Evolutionary conservation across 75 land plant species (phyloP).

Genomic region (Pinus taeda): DNA sequence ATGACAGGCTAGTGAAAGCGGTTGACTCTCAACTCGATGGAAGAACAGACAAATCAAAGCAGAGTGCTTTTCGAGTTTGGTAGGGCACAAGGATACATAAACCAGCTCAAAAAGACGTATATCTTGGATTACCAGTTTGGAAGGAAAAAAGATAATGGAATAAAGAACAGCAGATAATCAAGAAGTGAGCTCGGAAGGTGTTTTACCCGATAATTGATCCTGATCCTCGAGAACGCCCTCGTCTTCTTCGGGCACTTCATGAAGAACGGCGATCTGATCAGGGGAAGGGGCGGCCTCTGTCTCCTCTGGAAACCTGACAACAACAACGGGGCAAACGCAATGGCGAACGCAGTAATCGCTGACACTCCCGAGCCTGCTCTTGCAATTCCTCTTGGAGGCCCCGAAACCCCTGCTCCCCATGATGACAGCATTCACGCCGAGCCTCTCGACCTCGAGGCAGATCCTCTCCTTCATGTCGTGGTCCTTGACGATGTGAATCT

Average conservation of each 20-base stretch:
- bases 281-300: slow-evolving; percentile 19
- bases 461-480: slow-evolving; percentile 88
- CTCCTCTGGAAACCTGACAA: slow-evolving; percentile 68
- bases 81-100: too few relatives aligned
- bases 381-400: slow-evolving; percentile 37
- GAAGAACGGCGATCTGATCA: neutral
- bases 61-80: too few relatives aligned
- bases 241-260: neutral
- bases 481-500: slow-evolving; percentile 86
- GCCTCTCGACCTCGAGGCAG: slow-evolving; percentile 77
- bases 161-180: too few relatives aligned
- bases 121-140: too few relatives aligned
- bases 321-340: slow-evolving; percentile 87
- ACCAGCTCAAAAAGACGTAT: too few relatives aligned
- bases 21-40: too few relatives aligned
- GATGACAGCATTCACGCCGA: slow-evolving; percentile 66
- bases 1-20: too few relatives aligned
- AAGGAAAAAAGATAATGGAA: too few relatives aligned
- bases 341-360: slow-evolving; percentile 88
- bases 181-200: too few relatives aligned
- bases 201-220: too few relatives aligned
- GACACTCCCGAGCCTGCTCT: slow-evolving; percentile 76
- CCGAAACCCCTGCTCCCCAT: slow-evolving; percentile 88
- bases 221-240: too few relatives aligned
- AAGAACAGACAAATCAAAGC: too few relatives aligned